Evolutionary conservation across 2,329 filamentous ascomycete species (phyloP), one percentile per base, ranked within the genome.

Genomic region (Colletotrichum tropicale): DNA sequence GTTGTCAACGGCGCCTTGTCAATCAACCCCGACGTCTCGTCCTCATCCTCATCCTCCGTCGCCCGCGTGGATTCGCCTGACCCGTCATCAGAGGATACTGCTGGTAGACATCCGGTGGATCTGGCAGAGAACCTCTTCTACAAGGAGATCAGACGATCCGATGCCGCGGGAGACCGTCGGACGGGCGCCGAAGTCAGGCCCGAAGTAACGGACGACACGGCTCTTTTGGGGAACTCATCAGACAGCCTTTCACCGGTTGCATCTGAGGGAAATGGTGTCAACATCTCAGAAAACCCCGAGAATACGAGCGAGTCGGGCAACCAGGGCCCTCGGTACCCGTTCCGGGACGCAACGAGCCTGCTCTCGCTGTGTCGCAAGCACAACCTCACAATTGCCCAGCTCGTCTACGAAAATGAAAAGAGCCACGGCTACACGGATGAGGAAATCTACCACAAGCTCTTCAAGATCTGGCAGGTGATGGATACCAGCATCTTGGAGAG

Each of bases 371-470:
- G 88, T 71, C 84, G 86, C 65, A 87, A 88, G 76, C 86, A 89
- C 79, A 89, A 89, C 70, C 81, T 89, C 8, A 89, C 88, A 5
- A 89, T 89, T 32, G 88, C 88, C 1, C 88, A 89, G 77, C 77
- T 89, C 34, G 88, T 89, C 6, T 89, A 88, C 72, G 87, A 89
- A 79, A 89, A 89, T 68, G 88, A 89, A 75, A 89, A 87, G 81
- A 88, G 88, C 77, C 84, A 87, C 6, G 88, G 88, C 10, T 88
- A 89, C 71, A 86, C 86, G 0, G 87, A 89, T 61, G 87, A 88
- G 12, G 86, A 89, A 21, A 88, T 89, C 56, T 83, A 84, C 68
- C 79, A 84, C n/a, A 89, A 88, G 78, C 68, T 89, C 13, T 85
- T 86, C 74, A 84, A 85, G 38, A 89, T 89, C 70, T 89, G 88